These are phyloP conservation scores for Fusarium anthophilum DNA, from an alignment of 2,329 filamentous ascomycete species.

Conservation along the genomic window DNA sequence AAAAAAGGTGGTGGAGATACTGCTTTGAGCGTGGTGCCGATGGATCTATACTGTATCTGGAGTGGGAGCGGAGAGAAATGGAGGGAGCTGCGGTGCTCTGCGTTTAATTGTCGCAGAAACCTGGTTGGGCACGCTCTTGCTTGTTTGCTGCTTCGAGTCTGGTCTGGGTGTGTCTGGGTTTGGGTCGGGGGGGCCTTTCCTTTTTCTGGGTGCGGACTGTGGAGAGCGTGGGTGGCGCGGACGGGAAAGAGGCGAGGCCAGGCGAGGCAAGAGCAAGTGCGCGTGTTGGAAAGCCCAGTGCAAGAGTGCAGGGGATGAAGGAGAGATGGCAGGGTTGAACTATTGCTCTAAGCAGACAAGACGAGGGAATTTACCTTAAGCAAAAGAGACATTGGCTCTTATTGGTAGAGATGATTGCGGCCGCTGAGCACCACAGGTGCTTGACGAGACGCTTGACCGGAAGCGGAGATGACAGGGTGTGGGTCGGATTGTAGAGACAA, in stretches of 20 bases:
- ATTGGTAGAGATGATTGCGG: slow-evolving; percentile 33
- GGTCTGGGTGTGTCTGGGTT: slow-evolving; percentile 43
- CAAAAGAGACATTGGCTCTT: slow-evolving; percentile 29
- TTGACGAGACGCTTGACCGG: slow-evolving; percentile 44
- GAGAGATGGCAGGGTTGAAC: slow-evolving; percentile 1
- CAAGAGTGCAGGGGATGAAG: slow-evolving; percentile 20
- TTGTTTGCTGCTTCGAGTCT: slow-evolving; percentile 52
- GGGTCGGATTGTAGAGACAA: slow-evolving; percentile 32
- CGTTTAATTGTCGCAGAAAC: slow-evolving; percentile 62
- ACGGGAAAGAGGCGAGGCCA: slow-evolving; percentile 54
- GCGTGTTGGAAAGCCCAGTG: slow-evolving; percentile 27
- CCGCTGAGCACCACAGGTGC: slow-evolving; percentile 39
- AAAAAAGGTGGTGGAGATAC: slow-evolving; percentile 70
- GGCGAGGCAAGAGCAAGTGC: slow-evolving; percentile 38
- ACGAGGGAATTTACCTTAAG: slow-evolving; percentile 32
- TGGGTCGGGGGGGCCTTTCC: slow-evolving; percentile 37
- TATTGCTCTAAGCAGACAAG: slow-evolving; percentile 24
- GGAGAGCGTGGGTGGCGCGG: slow-evolving; percentile 43
- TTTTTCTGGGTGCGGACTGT: slow-evolving; percentile 41
- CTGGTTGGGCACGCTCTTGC: slow-evolving; percentile 58
- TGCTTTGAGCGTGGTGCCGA: slow-evolving; percentile 73
- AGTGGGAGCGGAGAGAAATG: slow-evolving; percentile 57
- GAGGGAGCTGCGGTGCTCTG: slow-evolving; percentile 58
- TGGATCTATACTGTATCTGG: slow-evolving; percentile 74
- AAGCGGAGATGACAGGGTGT: slow-evolving; percentile 36